A percentile compares a stretch with the other conserved stretches of the same genome.
Conservation (phyloP, 192 early-diverging fungal genomes). For the Mortierella claussenii region DNA sequence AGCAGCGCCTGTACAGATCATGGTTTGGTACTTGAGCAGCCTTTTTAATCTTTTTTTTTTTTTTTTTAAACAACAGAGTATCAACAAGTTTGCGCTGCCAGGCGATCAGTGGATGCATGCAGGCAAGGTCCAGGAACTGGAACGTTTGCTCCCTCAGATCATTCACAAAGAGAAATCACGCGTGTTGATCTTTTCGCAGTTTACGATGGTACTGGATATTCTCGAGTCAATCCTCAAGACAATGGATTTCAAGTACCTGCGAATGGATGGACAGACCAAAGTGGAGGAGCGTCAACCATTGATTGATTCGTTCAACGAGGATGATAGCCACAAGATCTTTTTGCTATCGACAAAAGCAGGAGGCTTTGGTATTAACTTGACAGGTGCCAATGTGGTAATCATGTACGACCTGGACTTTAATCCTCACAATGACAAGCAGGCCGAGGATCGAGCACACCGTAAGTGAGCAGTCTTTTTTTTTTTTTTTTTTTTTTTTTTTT, state of each 20-base stretch:
- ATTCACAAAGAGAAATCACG: slow-evolving; percentile 58
- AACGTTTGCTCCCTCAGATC: slow-evolving; percentile 63
- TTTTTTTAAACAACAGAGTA: slow-evolving; percentile 36
- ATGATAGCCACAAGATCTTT: slow-evolving; percentile 67
- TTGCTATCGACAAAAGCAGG: slow-evolving; percentile 83
- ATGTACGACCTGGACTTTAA: slow-evolving; percentile 86
- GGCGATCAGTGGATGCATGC: slow-evolving; percentile 74
- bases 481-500: not conserved
- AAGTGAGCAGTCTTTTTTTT: slow-evolving; percentile 22
- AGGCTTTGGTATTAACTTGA: slow-evolving; percentile 85
- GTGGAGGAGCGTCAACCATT: slow-evolving; percentile 74
- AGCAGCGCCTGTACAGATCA: too few species aligned
- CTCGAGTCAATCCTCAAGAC: slow-evolving; percentile 73
- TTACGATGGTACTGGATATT: slow-evolving; percentile 83
- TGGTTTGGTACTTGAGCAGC: too few species aligned
- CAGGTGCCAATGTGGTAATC: slow-evolving; percentile 81
- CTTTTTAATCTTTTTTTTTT: not conserved
- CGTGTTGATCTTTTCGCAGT: slow-evolving; percentile 87
- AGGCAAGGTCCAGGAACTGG: slow-evolving; percentile 77
- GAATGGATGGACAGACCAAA: slow-evolving; percentile 78
- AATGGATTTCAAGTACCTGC: slow-evolving; percentile 57
- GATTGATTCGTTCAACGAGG: slow-evolving; percentile 84
- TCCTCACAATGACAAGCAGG: slow-evolving; percentile 86
- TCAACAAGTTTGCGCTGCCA: slow-evolving; percentile 57
- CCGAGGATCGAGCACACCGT: slow-evolving; percentile 89